Conservation (phyloP, 1,284 basidiomycete genomes). For the Naganishia cerealis region DNA sequence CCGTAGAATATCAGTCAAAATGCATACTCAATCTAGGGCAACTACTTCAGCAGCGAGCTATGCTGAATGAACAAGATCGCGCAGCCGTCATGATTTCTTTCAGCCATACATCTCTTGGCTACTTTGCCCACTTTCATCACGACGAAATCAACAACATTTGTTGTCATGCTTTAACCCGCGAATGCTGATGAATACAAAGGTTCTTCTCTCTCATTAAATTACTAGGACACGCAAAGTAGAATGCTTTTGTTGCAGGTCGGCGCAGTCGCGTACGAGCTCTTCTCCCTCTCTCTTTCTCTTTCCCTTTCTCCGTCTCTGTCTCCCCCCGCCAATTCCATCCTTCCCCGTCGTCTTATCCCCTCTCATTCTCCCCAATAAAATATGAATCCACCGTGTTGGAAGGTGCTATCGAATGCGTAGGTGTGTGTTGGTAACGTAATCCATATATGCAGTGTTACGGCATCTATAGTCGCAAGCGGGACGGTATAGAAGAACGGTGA, state of each 20-base stretch:
- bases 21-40: background rate
- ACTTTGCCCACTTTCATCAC: background rate
- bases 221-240: background rate
- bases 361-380: background rate
- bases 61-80: too few relatives aligned
- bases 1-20: background rate
- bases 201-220: background rate
- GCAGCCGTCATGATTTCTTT: background rate
- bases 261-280: background rate
- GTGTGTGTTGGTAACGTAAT: background rate
- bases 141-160: background rate
- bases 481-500: background rate
- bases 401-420: background rate
- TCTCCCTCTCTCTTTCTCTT: background rate
- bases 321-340: background rate
- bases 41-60: background rate
- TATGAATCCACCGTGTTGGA: background rate
- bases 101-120: background rate
- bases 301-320: background rate
- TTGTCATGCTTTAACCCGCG: background rate
- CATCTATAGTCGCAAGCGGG: background rate
- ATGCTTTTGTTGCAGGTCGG: background rate
- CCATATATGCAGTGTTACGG: background rate
- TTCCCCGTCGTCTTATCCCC: background rate
- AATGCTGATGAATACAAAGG: slow-evolving; percentile 1